A percentile compares a stretch with the other conserved stretches of the same genome.
Conservation (phyloP, 805 yeast genomes). For the Candida multigemmis region DNA sequence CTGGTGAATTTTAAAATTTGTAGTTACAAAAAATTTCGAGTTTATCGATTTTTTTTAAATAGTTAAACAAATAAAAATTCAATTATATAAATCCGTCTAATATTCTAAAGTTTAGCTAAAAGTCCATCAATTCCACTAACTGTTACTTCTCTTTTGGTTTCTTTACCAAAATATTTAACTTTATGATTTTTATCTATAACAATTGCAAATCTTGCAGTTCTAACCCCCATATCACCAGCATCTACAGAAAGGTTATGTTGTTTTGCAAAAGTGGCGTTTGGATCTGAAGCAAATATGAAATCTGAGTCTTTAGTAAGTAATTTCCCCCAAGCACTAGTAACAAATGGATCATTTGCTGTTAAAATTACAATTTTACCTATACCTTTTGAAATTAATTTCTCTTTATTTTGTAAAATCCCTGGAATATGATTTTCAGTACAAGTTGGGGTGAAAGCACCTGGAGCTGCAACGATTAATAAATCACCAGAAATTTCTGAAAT, state of each 20-base stretch:
- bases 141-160: constrained; percentile 12
- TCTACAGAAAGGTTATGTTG: constrained; percentile 22
- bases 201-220: constrained; percentile 33
- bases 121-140: constrained; percentile 30
- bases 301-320: constrained; percentile 17
- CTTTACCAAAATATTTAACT: constrained; percentile 27
- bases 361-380: constrained; percentile 24
- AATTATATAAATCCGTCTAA: too few relatives aligned
- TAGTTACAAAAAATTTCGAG: too few relatives aligned
- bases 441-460: constrained; percentile 37
- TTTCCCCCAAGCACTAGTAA: constrained; percentile 36
- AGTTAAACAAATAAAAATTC: too few relatives aligned
- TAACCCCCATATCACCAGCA: constrained; percentile 23
- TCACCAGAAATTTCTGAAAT: constrained; percentile 12
- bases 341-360: constrained; percentile 35
- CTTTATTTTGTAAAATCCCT: constrained; percentile 21
- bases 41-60: too few relatives aligned
- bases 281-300: constrained; percentile 32
- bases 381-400: constrained; percentile 14
- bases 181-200: constrained; percentile 17
- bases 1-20: constrained; percentile 40
- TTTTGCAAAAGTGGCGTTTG: constrained; percentile 23
- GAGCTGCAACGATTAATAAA: constrained; percentile 28
- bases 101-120: constrained; percentile 24
- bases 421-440: constrained; percentile 38